These are phyloP conservation scores for Alternaria triticina DNA, from an alignment of 2,329 filamentous ascomycete genomes.

Conservation along the genomic window DNA sequence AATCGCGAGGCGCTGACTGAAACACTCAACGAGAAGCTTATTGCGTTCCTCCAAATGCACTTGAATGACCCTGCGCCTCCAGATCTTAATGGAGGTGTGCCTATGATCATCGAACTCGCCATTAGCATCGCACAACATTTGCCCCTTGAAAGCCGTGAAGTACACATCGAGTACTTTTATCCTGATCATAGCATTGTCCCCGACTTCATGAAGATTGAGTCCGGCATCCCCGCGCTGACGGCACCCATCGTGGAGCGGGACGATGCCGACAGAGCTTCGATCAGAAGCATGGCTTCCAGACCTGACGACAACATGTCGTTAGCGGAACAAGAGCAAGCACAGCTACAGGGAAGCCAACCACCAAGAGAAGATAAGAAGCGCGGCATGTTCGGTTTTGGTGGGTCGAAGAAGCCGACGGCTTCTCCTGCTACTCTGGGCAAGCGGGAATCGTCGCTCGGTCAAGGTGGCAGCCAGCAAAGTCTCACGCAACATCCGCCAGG, in stretches of 20 bases:
- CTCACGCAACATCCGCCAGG: slow-evolving; percentile 47
- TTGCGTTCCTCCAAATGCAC: slow-evolving; percentile 73
- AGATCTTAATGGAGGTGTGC: slow-evolving; percentile 85
- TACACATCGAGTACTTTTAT: slow-evolving; percentile 82
- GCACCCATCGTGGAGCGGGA: slow-evolving; percentile 51
- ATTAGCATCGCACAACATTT: slow-evolving; percentile 85
- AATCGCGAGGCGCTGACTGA: slow-evolving; percentile 66
- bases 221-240: slow-evolving; percentile 56
- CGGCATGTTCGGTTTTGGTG: slow-evolving; percentile 53
- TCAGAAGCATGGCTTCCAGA: slow-evolving; percentile 43
- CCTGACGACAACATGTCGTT: slow-evolving; percentile 36
- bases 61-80: slow-evolving; percentile 77
- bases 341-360: slow-evolving; percentile 37
- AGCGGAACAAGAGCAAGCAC: slow-evolving; percentile 41
- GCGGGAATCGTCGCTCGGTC: slow-evolving; percentile 48
- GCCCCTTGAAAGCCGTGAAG: slow-evolving; percentile 88
- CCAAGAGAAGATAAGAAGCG: slow-evolving; percentile 45
- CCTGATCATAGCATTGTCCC: slow-evolving; percentile 75
- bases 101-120: slow-evolving; percentile 91
- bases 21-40: slow-evolving; percentile 70
- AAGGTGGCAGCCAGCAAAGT: slow-evolving; percentile 46
- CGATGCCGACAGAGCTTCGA: slow-evolving; percentile 50
- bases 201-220: slow-evolving; percentile 85
- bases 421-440: slow-evolving; percentile 46
- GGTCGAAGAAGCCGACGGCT: slow-evolving; percentile 46